Evolutionary conservation across 2,329 filamentous ascomycete genomes (phyloP).

Genomic region (Celoporthe dispersa): DNA sequence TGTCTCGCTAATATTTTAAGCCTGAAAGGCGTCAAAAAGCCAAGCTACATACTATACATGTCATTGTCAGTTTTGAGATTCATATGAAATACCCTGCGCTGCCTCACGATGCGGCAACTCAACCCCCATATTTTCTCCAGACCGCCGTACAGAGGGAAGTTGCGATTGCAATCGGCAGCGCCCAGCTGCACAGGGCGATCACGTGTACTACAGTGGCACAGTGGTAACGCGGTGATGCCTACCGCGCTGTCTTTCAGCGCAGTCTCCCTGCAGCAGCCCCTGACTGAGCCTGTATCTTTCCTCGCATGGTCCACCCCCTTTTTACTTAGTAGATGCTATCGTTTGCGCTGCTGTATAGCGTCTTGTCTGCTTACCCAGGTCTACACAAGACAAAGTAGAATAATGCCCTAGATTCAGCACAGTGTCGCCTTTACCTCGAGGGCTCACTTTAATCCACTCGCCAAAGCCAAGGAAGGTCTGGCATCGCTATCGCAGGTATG

Average conservation of each 20-base stretch:
- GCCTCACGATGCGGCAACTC: background rate
- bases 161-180: constrained; percentile 15
- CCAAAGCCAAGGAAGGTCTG: background rate
- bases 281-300: background rate
- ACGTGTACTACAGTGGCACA: constrained; percentile 5
- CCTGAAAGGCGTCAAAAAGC: background rate
- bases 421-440: too few species aligned
- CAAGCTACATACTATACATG: background rate
- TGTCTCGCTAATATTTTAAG: background rate
- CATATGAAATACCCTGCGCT: background rate
- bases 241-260: background rate
- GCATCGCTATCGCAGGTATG: background rate
- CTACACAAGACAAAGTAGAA: background rate
- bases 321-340: background rate
- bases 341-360: background rate
- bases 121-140: background rate
- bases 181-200: constrained; percentile 2
- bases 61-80: background rate
- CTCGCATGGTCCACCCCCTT: background rate
- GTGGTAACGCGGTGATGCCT: background rate
- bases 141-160: background rate
- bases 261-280: background rate
- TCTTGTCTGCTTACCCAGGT: background rate
- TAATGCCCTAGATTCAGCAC: too few species aligned
- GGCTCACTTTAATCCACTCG: background rate